phyloP scores from a whole-genome alignment of 1,284 basidiomycete species.

The Rhizopogon hawkerae region DNA sequence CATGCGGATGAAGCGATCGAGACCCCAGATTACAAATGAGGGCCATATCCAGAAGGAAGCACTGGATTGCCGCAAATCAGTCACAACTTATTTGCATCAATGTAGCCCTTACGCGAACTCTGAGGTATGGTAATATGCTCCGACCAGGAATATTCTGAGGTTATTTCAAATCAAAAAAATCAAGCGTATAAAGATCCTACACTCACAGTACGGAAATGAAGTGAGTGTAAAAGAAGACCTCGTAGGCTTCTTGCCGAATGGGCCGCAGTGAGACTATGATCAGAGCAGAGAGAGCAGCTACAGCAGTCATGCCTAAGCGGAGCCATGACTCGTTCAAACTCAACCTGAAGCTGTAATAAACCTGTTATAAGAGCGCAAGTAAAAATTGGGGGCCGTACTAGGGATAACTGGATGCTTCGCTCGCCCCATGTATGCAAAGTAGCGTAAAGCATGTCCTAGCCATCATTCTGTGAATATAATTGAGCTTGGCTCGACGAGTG shows the following conservation, averaged over 20 bases:
- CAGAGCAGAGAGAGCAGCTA: constrained; percentile 31
- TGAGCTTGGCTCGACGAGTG: constrained; percentile 28
- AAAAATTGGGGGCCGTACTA: neutral
- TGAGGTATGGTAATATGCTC: constrained; percentile 36
- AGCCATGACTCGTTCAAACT: constrained; percentile 25
- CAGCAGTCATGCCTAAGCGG: constrained; percentile 32
- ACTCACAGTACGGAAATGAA: constrained; percentile 30
- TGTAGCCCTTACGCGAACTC: constrained; percentile 1
- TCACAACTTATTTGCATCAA: constrained; percentile 11
- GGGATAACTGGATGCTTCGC: constrained; percentile 24
- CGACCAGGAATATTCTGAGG: constrained; percentile 33
- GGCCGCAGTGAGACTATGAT: constrained; percentile 33
- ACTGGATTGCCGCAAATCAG: constrained; percentile 5
- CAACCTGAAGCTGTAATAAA: constrained; percentile 4
- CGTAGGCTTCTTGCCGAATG: constrained; percentile 25
- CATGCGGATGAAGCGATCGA: constrained; percentile 50
- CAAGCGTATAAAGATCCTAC: constrained; percentile 29
- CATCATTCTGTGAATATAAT: constrained; percentile 44
- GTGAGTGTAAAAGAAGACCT: constrained; percentile 40
- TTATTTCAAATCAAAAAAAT: constrained; percentile 17
- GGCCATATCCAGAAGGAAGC: constrained; percentile 42
- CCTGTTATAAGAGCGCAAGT: neutral
- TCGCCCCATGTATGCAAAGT: constrained; percentile 43
- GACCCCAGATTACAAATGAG: constrained; percentile 53
- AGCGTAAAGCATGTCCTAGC: constrained; percentile 42